Evolutionary conservation across 2,329 filamentous ascomycete species (phyloP).

Genomic region (Phoma sp.): DNA sequence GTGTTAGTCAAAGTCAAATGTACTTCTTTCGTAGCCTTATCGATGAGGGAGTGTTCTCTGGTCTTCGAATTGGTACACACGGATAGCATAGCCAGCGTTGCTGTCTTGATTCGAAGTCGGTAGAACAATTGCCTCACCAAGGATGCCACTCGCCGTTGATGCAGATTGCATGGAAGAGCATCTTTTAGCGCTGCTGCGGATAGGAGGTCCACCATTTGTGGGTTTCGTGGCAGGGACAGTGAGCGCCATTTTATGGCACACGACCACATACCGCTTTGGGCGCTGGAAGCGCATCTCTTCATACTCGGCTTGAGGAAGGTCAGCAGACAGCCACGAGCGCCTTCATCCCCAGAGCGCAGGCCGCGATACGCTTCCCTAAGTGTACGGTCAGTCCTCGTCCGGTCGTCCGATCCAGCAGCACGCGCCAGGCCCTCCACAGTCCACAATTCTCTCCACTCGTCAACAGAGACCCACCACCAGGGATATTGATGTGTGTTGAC

Average conservation of each 20-base stretch:
- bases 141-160: constrained; percentile 60
- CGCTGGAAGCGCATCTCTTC: constrained; percentile 9
- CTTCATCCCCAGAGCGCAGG: constrained; percentile 56
- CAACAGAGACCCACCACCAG: constrained; percentile 50
- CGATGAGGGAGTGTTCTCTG: constrained; percentile 52
- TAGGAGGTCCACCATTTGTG: constrained; percentile 42
- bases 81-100: constrained; percentile 59
- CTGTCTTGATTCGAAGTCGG: constrained; percentile 52
- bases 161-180: constrained; percentile 54
- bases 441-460: constrained; percentile 58
- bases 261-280: constrained; percentile 31
- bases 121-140: constrained; percentile 58
- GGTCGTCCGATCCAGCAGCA: constrained; percentile 5
- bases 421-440: constrained; percentile 57
- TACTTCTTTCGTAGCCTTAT: constrained; percentile 55
- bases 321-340: constrained; percentile 57
- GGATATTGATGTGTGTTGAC: constrained; percentile 40
- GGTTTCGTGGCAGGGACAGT: constrained; percentile 42
- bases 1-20: constrained; percentile 52
- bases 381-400: constrained; percentile 16
- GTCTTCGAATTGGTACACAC: constrained; percentile 57
- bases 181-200: constrained; percentile 52
- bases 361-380: constrained; percentile 53
- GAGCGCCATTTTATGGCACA: constrained; percentile 47
- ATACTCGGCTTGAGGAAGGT: constrained; percentile 15